Conservation (phyloP, 1,284 basidiomycete species). For the Papiliotrema nemorosa region DNA sequence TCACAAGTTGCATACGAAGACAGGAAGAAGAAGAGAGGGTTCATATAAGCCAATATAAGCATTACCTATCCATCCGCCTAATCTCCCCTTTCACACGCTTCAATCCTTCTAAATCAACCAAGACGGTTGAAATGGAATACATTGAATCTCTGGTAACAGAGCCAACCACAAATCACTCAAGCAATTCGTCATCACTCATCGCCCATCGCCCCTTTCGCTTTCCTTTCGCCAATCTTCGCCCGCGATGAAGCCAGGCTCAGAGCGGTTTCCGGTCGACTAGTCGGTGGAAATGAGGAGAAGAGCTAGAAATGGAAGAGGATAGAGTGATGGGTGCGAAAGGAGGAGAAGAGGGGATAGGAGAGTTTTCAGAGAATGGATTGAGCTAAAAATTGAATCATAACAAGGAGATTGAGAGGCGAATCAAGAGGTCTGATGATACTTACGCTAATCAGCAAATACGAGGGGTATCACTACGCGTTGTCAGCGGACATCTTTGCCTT, state of each 20-base stretch:
- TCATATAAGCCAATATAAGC: slow-evolving; percentile 49
- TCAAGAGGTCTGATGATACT: neutral
- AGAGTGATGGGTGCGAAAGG: slow-evolving; percentile 15
- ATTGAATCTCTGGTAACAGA: neutral
- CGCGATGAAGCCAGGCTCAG: too few relatives aligned
- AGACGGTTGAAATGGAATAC: slow-evolving; percentile 20
- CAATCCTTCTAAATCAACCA: slow-evolving; percentile 9
- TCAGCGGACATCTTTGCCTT: too few relatives aligned
- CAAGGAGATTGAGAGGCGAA: slow-evolving; percentile 6
- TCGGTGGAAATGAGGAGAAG: neutral
- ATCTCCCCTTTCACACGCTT: slow-evolving; percentile 20
- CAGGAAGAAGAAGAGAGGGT: slow-evolving; percentile 14
- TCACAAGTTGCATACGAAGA: slow-evolving; percentile 5
- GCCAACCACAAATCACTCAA: neutral
- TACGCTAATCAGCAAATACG: neutral
- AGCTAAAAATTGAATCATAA: slow-evolving; percentile 50
- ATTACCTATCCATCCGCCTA: slow-evolving; percentile 22
- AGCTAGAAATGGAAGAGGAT: neutral
- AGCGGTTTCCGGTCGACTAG: slow-evolving; percentile 6
- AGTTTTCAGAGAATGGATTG: slow-evolving; percentile 50
- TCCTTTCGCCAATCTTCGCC: neutral
- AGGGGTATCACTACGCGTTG: neutral
- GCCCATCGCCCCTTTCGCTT: slow-evolving; percentile 5
- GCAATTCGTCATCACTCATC: neutral
- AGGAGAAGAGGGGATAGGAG: slow-evolving; percentile 12